Conservation (phyloP, 768 basidiomycete genomes). For the Calvatia gigantea region DNA sequence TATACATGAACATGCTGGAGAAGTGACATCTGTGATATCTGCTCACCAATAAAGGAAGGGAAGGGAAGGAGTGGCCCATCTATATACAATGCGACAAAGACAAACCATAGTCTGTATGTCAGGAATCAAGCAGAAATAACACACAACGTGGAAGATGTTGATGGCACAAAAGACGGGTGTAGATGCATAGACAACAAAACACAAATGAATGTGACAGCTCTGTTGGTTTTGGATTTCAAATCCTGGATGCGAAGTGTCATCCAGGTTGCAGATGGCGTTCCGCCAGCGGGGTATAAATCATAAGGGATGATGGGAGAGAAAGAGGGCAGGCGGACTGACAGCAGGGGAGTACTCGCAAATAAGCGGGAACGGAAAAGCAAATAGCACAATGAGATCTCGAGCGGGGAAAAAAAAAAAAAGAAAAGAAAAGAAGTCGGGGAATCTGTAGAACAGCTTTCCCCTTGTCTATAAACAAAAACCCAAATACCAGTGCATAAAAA, state of each 20-base stretch:
- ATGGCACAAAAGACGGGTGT: not conserved
- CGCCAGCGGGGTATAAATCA: not conserved
- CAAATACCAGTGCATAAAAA: not conserved
- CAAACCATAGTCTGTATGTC: not conserved
- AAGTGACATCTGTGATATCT: not conserved
- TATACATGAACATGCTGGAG: not conserved
- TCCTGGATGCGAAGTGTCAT: not conserved
- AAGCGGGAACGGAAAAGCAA: not conserved
- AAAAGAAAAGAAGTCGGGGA: not conserved
- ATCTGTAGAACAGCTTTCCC: not conserved
- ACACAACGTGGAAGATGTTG: not conserved
- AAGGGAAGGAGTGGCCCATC: not conserved
- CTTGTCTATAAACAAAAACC: slow-evolving; percentile 1
- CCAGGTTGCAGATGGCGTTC: not conserved
- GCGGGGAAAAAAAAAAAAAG: not conserved
- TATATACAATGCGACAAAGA: slow-evolving; percentile 5
- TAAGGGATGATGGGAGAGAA: not conserved
- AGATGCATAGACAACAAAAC: slow-evolving; percentile 1
- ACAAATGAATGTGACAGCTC: not conserved
- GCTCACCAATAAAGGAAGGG: not conserved
- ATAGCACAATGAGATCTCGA: not conserved
- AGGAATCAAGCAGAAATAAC: not conserved
- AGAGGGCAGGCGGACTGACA: not conserved
- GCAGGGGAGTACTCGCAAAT: not conserved
- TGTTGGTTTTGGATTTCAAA: not conserved